phyloP scores from a whole-genome alignment of 2,329 filamentous ascomycete species.

The Paramyrothecium sp. region DNA sequence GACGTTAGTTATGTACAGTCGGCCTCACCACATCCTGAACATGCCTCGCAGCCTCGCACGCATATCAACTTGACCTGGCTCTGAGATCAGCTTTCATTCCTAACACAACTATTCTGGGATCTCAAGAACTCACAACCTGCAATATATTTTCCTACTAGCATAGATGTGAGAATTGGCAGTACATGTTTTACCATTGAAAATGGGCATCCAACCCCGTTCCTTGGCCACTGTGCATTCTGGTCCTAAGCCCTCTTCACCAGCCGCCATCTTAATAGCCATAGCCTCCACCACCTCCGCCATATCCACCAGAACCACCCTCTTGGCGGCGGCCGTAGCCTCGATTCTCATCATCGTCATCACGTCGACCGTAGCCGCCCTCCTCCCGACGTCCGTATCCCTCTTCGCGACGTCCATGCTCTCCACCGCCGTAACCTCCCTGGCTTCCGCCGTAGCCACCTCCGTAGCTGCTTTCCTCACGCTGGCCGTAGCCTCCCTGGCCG shows the following conservation, averaged over 20 bases:
- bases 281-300: slow-evolving; percentile 9
- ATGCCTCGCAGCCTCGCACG: too few relatives aligned
- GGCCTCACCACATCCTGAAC: too few relatives aligned
- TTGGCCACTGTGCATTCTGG: not conserved
- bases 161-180: too few relatives aligned
- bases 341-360: slow-evolving; percentile 12
- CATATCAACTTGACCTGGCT: too few relatives aligned
- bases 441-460: slow-evolving; percentile 4
- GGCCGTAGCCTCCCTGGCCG: slow-evolving; percentile 11
- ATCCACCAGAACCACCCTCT: slow-evolving; percentile 17
- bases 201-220: too few relatives aligned
- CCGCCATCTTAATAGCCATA: not conserved
- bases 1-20: too few relatives aligned
- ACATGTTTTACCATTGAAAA: too few relatives aligned
- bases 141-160: too few relatives aligned
- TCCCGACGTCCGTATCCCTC: not conserved
- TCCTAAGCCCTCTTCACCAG: not conserved
- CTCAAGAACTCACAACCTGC: too few relatives aligned
- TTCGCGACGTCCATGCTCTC: not conserved
- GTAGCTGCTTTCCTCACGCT: slow-evolving; percentile 9
- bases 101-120: not conserved
- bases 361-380: not conserved
- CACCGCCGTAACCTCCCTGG: not conserved
- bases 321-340: slow-evolving; percentile 14
- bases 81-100: too few relatives aligned